A percentile compares a stretch with the other conserved stretches of the same genome.
Conservation (phyloP, 1,284 basidiomycete species). For the Omphalotus olearius region DNA sequence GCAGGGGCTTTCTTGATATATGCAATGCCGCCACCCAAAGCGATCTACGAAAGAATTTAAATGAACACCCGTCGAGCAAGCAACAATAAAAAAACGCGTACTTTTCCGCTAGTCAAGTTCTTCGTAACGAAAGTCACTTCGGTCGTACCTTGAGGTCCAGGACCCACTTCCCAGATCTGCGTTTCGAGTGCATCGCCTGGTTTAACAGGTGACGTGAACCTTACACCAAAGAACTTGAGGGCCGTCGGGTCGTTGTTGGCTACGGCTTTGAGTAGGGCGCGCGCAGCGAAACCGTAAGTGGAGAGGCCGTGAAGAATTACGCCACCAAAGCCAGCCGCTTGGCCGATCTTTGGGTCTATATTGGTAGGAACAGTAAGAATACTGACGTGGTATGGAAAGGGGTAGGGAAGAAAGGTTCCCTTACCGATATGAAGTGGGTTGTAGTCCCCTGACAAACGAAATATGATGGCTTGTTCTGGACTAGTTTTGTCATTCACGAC, state of each 20-base stretch:
- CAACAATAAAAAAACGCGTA: slow-evolving; percentile 22
- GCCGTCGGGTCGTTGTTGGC: slow-evolving; percentile 56
- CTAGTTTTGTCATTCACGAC: slow-evolving; percentile 66
- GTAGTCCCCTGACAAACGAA: slow-evolving; percentile 82
- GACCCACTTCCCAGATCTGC: slow-evolving; percentile 70
- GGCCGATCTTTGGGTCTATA: slow-evolving; percentile 67
- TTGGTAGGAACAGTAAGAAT: slow-evolving; percentile 1
- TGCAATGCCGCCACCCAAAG: slow-evolving; percentile 55
- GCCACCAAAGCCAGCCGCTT: slow-evolving; percentile 70
- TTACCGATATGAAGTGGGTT: slow-evolving; percentile 81
- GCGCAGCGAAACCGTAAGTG: slow-evolving; percentile 74
- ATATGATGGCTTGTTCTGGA: slow-evolving; percentile 72
- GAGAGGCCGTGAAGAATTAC: slow-evolving; percentile 82
- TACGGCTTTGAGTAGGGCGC: slow-evolving; percentile 61
- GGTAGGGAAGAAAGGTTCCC: slow-evolving; percentile 15
- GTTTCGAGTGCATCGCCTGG: slow-evolving; percentile 80
- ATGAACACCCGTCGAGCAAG: slow-evolving; percentile 1
- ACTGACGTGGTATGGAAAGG: background rate
- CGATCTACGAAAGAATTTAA: slow-evolving; percentile 30
- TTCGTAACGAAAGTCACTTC: slow-evolving; percentile 73
- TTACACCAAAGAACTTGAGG: slow-evolving; percentile 62
- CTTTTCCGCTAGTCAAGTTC: slow-evolving; percentile 67
- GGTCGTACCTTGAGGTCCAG: slow-evolving; percentile 58
- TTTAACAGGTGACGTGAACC: slow-evolving; percentile 78
- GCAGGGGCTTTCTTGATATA: slow-evolving; percentile 50